Base-by-base conservation (phyloP, 768 basidiomycete genomes). In the Boletus sensibilis region DNA sequence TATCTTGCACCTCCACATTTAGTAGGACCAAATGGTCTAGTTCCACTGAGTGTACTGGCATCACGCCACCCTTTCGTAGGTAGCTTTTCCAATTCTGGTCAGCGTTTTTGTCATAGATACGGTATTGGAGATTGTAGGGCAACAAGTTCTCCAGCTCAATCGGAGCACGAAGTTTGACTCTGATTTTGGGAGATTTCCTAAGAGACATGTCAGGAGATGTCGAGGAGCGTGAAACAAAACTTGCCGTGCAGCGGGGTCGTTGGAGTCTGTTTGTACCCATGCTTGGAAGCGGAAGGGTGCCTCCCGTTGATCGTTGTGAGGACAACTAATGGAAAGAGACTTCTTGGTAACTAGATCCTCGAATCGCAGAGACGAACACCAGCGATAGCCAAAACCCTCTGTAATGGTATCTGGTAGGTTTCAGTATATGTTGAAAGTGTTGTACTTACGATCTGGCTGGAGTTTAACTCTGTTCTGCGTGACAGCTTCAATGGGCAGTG, bases 311-410 rank as follows among this genome's bases (percentile, higher is more conserved):
- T 94, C 86, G 31, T 82, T 79, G 65, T 95, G 92, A 43, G 89
- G 85, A 71, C 97, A 99, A 42, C 83, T 86, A 53, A 98, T 80
- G 2, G 91, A 88, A 42, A 95, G 85, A 41, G 75, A 83, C 66
- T 77, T 84, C 59, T 77, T 82, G 3, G 81, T 72, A 23, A 94
- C 75, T 2, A 99, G 76, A 61, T 97, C 94, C 63, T 97, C 92
- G 83, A 94, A 95, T 50, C 90, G 85, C 39, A 95, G 82, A 4
- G 94, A 83, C 42, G 82, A 74, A 44, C 90, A 94, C 95, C 95
- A 98, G 65, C 85, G 88, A 74, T 97, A 98, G 20, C 94, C 94
- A 66, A 98, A 98, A 16, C 97, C 97, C 72, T 93, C 95, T 97
- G 64, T 21, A 46, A 45, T 14, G 38, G 25, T 13, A 11, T 45